phyloP scores from a whole-genome alignment of 371 early-diverging fungal species.

The Conidiobolus incongruus region DNA sequence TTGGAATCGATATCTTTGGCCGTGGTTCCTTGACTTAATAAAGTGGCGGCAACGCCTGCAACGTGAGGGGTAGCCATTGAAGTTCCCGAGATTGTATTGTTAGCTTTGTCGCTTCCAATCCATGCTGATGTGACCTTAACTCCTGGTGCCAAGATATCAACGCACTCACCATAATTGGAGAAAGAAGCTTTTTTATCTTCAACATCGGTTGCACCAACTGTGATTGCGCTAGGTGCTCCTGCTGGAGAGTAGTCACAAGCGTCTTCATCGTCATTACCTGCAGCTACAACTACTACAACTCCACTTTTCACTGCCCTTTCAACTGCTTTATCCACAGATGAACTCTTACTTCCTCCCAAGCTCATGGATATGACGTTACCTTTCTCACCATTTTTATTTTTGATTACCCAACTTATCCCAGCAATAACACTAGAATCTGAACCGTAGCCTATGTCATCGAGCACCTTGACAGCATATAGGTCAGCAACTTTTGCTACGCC shows the following conservation, averaged over 20 bases:
- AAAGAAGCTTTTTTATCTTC: constrained; percentile 36
- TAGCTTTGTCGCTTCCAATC: constrained; percentile 43
- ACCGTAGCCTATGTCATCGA: constrained; percentile 25
- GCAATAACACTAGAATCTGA: constrained; percentile 30
- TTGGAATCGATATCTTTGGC: no score
- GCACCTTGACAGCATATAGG: constrained; percentile 29
- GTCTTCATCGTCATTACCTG: constrained; percentile 40
- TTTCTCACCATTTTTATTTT: not conserved
- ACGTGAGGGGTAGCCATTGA: constrained; percentile 71
- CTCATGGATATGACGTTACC: constrained; percentile 23
- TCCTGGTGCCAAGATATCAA: constrained; percentile 56
- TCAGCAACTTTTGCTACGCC: constrained; percentile 18
- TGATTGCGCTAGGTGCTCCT: constrained; percentile 23
- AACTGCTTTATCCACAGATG: constrained; percentile 15
- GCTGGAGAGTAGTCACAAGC: constrained; percentile 41
- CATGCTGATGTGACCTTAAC: constrained; percentile 70
- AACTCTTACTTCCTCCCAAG: constrained; percentile 22
- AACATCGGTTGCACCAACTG: constrained; percentile 36
- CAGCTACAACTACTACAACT: constrained; percentile 30
- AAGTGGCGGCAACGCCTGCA: constrained; percentile 50
- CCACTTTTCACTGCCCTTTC: constrained; percentile 9
- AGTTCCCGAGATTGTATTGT: constrained; percentile 49
- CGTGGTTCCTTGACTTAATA: no score
- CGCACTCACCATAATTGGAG: no score
- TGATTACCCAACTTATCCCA: constrained; percentile 11